Evolutionary conservation across 2,329 filamentous ascomycete species (phyloP).

Genomic region (Amauroascus niger): DNA sequence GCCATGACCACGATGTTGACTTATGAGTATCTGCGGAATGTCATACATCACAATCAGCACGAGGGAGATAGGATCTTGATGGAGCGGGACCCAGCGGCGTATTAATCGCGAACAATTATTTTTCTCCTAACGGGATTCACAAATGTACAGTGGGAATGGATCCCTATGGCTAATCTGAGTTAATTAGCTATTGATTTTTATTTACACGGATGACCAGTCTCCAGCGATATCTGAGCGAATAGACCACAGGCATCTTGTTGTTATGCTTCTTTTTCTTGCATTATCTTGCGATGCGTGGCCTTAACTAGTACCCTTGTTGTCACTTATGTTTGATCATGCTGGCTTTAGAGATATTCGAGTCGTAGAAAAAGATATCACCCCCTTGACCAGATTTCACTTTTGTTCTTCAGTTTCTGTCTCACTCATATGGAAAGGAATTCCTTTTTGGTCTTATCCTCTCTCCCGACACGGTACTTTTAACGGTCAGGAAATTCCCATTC

Average conservation of each 20-base stretch:
- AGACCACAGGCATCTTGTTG: background rate
- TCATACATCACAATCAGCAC: conserved; percentile 45
- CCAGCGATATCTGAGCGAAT: conserved; percentile 8
- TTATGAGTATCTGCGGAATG: conserved; percentile 66
- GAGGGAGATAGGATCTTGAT: conserved; percentile 34
- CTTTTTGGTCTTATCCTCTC: background rate
- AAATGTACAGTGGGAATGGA: conserved; percentile 4
- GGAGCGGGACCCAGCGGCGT: background rate
- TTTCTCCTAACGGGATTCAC: background rate
- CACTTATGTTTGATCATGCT: background rate
- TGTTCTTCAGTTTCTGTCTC: background rate
- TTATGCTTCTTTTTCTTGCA: background rate
- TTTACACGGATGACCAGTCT: background rate
- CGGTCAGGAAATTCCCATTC: background rate
- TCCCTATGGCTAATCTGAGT: background rate
- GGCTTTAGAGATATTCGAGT: background rate
- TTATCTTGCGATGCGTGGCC: background rate
- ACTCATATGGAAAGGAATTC: background rate
- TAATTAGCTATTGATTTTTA: background rate
- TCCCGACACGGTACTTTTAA: background rate
- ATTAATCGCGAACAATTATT: background rate
- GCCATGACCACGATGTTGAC: conserved; percentile 97
- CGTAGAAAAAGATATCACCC: background rate
- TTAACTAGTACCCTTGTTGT: background rate
- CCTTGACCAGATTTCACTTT: background rate